Evolutionary conservation across 1,139 yeast genomes (phyloP).

Genomic region (Pichia sp.): DNA sequence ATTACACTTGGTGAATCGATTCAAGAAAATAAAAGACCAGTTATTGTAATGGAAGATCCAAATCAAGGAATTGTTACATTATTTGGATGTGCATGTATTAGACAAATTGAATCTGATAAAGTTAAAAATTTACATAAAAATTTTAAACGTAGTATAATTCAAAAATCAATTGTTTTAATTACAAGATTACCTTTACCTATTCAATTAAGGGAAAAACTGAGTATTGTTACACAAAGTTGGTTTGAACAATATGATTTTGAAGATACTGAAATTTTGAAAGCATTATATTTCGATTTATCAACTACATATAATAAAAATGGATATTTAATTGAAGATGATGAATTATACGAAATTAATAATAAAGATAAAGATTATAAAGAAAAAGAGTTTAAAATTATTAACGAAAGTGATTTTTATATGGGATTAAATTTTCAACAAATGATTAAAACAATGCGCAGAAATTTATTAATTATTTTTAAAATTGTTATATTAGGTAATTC

Average conservation of each 20-base stretch:
- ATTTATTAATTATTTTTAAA: slow-evolving; percentile 66
- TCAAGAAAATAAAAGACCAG: slow-evolving; percentile 26
- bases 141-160: slow-evolving; percentile 82
- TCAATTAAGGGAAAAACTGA: slow-evolving; percentile 81
- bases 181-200: slow-evolving; percentile 82
- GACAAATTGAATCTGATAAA: slow-evolving; percentile 68
- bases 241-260: slow-evolving; percentile 74
- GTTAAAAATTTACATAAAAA: slow-evolving; percentile 40
- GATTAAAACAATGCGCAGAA: slow-evolving; percentile 51
- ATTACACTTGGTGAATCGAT: slow-evolving; percentile 26
- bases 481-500: slow-evolving; percentile 65
- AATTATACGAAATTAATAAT: slow-evolving; percentile 21
- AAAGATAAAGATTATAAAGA: neutral
- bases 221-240: slow-evolving; percentile 82
- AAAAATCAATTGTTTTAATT: slow-evolving; percentile 79
- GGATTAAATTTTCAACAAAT: slow-evolving; percentile 70
- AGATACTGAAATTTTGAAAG: slow-evolving; percentile 61
- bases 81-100: slow-evolving; percentile 89
- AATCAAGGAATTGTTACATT: slow-evolving; percentile 49
- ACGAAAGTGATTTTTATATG: slow-evolving; percentile 57
- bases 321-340: slow-evolving; percentile 27
- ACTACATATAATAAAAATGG: slow-evolving; percentile 34
- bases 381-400: slow-evolving; percentile 26
- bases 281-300: slow-evolving; percentile 68
- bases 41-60: slow-evolving; percentile 15